Evolutionary conservation across 192 early-diverging fungal species (phyloP).

Genomic region (Entophlyctis luteolus): DNA sequence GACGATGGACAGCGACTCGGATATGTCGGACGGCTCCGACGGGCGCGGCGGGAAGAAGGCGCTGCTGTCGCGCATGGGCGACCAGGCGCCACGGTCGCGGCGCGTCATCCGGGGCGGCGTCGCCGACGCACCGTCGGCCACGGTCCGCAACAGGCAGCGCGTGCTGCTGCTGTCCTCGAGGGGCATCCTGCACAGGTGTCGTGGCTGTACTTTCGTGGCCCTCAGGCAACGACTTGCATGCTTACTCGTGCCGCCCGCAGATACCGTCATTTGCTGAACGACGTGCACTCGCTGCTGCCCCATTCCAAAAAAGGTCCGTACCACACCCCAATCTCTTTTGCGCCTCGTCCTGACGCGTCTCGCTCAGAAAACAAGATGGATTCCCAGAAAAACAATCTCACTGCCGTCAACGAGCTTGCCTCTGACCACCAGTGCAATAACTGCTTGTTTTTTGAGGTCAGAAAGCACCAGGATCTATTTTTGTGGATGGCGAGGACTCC

Average conservation of each 20-base stretch:
- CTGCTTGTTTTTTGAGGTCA: constrained; percentile 90
- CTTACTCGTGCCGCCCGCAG: constrained; percentile 34
- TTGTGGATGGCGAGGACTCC: constrained; percentile 95
- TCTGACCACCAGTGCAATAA: constrained; percentile 99
- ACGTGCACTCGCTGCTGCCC: constrained; percentile 81
- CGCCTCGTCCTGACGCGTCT: too few relatives aligned
- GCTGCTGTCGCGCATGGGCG: constrained; percentile 6
- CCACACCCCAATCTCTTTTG: neutral
- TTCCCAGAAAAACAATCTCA: constrained; percentile 79
- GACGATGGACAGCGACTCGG: constrained; percentile 24
- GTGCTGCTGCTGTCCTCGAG: constrained; percentile 84
- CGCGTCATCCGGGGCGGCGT: neutral
- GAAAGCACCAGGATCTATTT: constrained; percentile 89
- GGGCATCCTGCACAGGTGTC: constrained; percentile 77
- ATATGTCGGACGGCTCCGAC: neutral
- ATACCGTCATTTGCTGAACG: constrained; percentile 88
- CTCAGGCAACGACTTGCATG: neutral
- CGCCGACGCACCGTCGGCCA: neutral
- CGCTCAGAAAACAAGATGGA: constrained; percentile 79
- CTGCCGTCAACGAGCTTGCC: constrained; percentile 88
- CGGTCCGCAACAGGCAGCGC: constrained; percentile 78
- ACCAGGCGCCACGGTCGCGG: neutral
- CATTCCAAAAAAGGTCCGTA: constrained; percentile 83
- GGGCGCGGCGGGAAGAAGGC: constrained; percentile 15
- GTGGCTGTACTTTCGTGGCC: neutral